Base-by-base conservation (phyloP, 306 rosid species). In the Acacia crassicarpa region DNA sequence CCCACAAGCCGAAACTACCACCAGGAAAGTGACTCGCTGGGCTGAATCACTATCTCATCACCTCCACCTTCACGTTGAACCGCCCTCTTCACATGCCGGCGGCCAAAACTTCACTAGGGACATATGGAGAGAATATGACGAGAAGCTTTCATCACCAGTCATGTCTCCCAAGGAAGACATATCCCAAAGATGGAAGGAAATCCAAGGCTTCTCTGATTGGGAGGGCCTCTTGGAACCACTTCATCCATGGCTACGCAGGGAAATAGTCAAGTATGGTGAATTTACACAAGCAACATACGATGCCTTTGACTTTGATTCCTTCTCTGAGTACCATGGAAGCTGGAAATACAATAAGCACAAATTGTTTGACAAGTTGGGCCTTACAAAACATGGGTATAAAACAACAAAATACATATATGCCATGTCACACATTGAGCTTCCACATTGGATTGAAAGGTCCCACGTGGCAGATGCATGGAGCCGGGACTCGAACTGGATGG, bases 271-370 rank as follows among this genome's bases (percentile, higher is more conserved):
- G 67, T 93, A 90, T 8, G 97, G 97, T 7, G 97, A 93, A 54
- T 90, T 93, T 27, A 85, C 92, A 4, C 94, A 90, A 71, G 92
- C 95, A 25, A 89, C 97, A 27, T 93, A 90, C 49, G 94, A 91
- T 33, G 94, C 94, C 35, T 91, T 91, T 35, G 94, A 93, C 63
- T 89, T 82, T 49, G 94, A 90, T 48, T 75, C 91, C 2, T 80
- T 85, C 77, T 93, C 95, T 0, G 92, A 88, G 72, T 91, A 81
- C 19, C 83, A 94, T 1, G 95, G 95, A 27, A 93, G 92, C 73
- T 89, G 94, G 22, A 86, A 88, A 58, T 90, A 86, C 85, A 86
- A 89, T 76, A 43, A 51, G 1, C 80, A 72, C 32, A 90, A 81
- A 54, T 38, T 91, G 2, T 78, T 93, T 6, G 83, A 83, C 4